Base-by-base conservation (phyloP, 83 land plant genomes). In the Picea abies region DNA sequence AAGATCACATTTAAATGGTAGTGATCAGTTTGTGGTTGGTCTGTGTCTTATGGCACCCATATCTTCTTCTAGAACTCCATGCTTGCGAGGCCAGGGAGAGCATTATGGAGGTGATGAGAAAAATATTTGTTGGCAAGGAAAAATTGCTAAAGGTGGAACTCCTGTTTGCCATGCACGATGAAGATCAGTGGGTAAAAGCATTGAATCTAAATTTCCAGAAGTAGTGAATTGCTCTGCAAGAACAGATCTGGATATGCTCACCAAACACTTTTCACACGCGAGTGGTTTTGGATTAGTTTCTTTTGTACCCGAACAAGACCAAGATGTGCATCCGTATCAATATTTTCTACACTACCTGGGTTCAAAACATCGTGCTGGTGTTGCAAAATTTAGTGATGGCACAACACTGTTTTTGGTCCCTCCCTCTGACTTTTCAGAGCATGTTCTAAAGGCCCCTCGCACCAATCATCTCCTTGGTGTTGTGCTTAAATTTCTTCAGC, bases 381-480 rank as follows among this genome's bases (percentile, higher is more conserved):
- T 97, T 84, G 99, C 97, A 17, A 94, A 94, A 76, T 80, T 94
- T 80, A 90, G 86, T 82, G 98, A 97, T 89, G 98, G 97, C 14
- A 94, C 95, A 29, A 91, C 94, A 19, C 77, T 97, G 32, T 97
- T 97, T 85, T 87, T 97, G 84, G 97, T 97, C 64, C 99, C 99
- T 61, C 99, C 99, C 1, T 97, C 99, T 20, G n/a, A n/a, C n/a
- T n/a, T n/a, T n/a, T n/a, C n/a, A n/a, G n/a, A n/a, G n/a, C n/a
- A n/a, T n/a, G n/a, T 95, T 71, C 85, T 97, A 79, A 94, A 94
- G 75, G 89, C 94, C 17, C 61, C 84, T 73, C 95, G 99, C 25
- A 91, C 91, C 65, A 92, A 97, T 75, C 93, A 95, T 63, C 88
- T 97, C 7, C 94, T 95, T 90, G 99, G 99, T 67, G 89, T 97